phyloP scores from a whole-genome alignment of 2,329 filamentous ascomycete species.

The Bipolaris zeicola region DNA sequence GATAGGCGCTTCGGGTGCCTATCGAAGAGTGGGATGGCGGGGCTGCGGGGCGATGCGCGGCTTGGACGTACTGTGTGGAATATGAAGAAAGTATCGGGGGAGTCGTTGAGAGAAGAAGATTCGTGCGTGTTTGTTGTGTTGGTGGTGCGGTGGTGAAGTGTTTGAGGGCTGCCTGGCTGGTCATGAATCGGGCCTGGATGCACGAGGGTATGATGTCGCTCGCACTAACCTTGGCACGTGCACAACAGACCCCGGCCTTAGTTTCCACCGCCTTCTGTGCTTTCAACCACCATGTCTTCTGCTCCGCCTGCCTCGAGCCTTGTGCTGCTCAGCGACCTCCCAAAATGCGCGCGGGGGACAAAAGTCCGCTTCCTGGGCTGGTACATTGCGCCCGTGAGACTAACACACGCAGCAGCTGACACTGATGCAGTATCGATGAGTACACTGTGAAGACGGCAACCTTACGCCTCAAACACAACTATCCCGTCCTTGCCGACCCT shows the following conservation, averaged over 20 bases:
- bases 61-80: constrained; percentile 20
- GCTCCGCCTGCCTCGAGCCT: constrained; percentile 62
- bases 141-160: constrained; percentile 18
- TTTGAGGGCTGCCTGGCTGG: constrained; percentile 23
- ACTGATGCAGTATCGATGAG: constrained; percentile 58
- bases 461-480: constrained; percentile 71
- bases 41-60: constrained; percentile 19
- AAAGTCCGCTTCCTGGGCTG: constrained; percentile 94
- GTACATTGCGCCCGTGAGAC: constrained; percentile 57
- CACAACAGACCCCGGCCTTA: constrained; percentile 17
- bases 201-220: constrained; percentile 35
- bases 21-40: constrained; percentile 24
- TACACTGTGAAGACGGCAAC: constrained; percentile 64
- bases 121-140: constrained; percentile 9
- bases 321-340: constrained; percentile 57
- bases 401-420: constrained; percentile 15
- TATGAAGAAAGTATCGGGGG: background rate
- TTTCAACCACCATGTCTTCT: constrained; percentile 33
- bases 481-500: constrained; percentile 52
- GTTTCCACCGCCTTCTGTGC: constrained; percentile 17
- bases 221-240: constrained; percentile 28
- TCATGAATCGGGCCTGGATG: constrained; percentile 26
- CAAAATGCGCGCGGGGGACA: constrained; percentile 59
- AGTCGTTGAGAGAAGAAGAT: background rate
- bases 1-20: constrained; percentile 10